phyloP scores from a whole-genome alignment of 495 filamentous ascomycete genomes.

The Margaritispora aquatica region DNA sequence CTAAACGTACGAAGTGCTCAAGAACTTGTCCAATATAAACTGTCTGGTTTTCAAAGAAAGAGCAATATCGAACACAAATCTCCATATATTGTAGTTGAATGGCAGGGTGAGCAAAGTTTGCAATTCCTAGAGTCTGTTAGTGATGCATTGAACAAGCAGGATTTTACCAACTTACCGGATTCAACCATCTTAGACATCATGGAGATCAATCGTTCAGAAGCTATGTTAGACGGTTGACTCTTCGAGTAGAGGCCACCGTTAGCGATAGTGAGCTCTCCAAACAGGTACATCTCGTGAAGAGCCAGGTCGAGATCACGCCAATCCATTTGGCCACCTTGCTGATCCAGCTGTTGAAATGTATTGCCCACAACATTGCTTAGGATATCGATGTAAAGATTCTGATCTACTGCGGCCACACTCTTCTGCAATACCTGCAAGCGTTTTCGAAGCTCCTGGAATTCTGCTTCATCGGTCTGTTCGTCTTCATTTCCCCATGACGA shows the following conservation, averaged over 20 bases:
- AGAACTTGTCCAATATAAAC: constrained; percentile 74
- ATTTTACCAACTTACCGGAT: constrained; percentile 54
- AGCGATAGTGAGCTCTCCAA: constrained; percentile 84
- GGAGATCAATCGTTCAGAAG: constrained; percentile 68
- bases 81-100: constrained; percentile 97
- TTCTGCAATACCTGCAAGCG: constrained; percentile 84
- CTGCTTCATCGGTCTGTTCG: constrained; percentile 94
- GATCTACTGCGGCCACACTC: constrained; percentile 77
- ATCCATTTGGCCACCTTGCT: constrained; percentile 66
- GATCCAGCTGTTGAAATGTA: constrained; percentile 71
- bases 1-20: constrained; percentile 85
- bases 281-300: constrained; percentile 94
- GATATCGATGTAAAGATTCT: constrained; percentile 77
- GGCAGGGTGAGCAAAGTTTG: constrained; percentile 79
- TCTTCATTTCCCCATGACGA: constrained; percentile 91
- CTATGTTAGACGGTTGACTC: constrained; percentile 64
- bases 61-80: constrained; percentile 85
- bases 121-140: constrained; percentile 48
- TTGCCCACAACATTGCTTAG: constrained; percentile 74
- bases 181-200: constrained; percentile 96
- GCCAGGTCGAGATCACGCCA: constrained; percentile 96
- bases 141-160: background rate
- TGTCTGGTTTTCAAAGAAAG: constrained; percentile 83
- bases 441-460: constrained; percentile 92
- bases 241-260: constrained; percentile 79